Conservation (phyloP, 495 filamentous ascomycete genomes). For the Aspergillus steynii region DNA sequence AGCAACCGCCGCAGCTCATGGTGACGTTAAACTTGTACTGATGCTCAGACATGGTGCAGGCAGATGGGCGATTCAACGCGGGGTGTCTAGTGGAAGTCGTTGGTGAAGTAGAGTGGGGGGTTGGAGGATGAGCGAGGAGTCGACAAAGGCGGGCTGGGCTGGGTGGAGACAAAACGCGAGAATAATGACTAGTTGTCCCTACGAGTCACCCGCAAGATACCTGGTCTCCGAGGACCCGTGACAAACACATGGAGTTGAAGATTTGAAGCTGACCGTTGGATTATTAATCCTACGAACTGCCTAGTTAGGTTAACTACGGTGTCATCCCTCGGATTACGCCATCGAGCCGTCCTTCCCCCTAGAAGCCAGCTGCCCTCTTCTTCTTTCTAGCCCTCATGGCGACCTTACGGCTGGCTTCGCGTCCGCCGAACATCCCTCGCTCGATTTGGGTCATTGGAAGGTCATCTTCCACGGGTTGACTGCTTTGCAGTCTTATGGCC, state of each 20-base stretch:
- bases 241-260: neutral
- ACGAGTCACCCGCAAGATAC: neutral
- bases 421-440: slow-evolving; percentile 40
- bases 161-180: neutral
- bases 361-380: slow-evolving; percentile 47
- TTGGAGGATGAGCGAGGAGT: neutral
- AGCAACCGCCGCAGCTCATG: slow-evolving; percentile 72
- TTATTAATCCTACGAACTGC: neutral
- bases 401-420: slow-evolving; percentile 29
- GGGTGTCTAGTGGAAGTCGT: neutral
- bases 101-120: slow-evolving; percentile 8
- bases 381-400: slow-evolving; percentile 38
- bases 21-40: slow-evolving; percentile 69
- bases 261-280: neutral
- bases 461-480: slow-evolving; percentile 37
- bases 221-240: neutral
- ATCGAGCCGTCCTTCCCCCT: slow-evolving; percentile 6
- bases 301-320: neutral
- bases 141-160: neutral
- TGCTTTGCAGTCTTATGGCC: slow-evolving; percentile 30
- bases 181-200: neutral
- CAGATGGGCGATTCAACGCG: neutral
- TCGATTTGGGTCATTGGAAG: slow-evolving; percentile 48
- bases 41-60: slow-evolving; percentile 56
- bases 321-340: neutral